Evolutionary conservation across 495 filamentous ascomycete species (phyloP).

Genomic region (Neurospora sublineolata): DNA sequence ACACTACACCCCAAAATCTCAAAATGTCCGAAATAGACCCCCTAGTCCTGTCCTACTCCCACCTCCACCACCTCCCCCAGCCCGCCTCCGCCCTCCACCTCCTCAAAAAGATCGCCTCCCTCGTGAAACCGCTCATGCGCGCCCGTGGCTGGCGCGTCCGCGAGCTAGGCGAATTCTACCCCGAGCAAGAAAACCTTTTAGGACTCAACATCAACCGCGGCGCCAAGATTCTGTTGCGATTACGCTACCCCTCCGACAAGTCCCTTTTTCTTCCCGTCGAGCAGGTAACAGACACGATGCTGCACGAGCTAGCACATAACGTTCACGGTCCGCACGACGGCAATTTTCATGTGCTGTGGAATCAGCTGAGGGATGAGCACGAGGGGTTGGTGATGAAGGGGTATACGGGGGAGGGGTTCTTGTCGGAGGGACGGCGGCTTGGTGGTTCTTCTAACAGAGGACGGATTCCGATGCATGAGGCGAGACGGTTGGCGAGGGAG

Average conservation of each 20-base stretch:
- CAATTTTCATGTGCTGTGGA: conserved; percentile 75
- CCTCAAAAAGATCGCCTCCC: conserved; percentile 70
- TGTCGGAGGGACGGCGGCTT: conserved; percentile 60
- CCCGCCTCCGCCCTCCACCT: conserved; percentile 72
- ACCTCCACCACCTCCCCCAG: conserved; percentile 60
- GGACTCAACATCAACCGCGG: conserved; percentile 68
- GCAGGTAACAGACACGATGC: conserved; percentile 77
- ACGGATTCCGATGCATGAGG: conserved; percentile 58
- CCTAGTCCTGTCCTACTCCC: conserved; percentile 64
- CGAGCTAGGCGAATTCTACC: conserved; percentile 76
- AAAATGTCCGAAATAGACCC: conserved; percentile 57
- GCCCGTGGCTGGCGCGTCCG: conserved; percentile 71
- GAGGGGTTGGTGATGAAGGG: conserved; percentile 63
- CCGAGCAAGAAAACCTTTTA: conserved; percentile 61
- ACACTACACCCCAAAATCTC: not conserved
- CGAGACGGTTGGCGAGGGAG: conserved; percentile 58
- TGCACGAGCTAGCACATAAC: conserved; percentile 92
- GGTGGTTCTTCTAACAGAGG: conserved; percentile 21
- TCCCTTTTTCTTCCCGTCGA: conserved; percentile 73
- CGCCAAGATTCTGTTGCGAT: conserved; percentile 68
- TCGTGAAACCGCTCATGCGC: conserved; percentile 94
- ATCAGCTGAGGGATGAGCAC: conserved; percentile 79
- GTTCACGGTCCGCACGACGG: conserved; percentile 71
- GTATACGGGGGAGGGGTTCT: conserved; percentile 86
- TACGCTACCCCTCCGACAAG: conserved; percentile 67